A percentile compares a stretch with the other conserved stretches of the same genome.
These are phyloP conservation scores for Monosporascus sp. DNA, from an alignment of 2,329 filamentous ascomycete species.

Conservation along the genomic window DNA sequence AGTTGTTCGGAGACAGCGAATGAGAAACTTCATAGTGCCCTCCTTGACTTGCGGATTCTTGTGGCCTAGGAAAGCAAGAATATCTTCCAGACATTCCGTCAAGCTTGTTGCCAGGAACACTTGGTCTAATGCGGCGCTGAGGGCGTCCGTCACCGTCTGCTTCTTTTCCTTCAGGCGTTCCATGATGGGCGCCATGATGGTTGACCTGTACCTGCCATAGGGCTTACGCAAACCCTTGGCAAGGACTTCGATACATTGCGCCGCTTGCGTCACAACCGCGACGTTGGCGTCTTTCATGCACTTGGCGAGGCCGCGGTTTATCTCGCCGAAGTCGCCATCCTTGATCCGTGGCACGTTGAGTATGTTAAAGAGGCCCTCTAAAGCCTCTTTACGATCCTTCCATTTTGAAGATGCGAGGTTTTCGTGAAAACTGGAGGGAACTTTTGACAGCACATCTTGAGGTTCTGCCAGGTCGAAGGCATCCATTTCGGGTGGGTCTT, in stretches of 20 bases:
- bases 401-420: constrained; percentile 86
- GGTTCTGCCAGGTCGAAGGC: constrained; percentile 78
- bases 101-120: constrained; percentile 62
- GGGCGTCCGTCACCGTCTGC: constrained; percentile 76
- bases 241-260: constrained; percentile 84
- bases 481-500: constrained; percentile 69
- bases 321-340: constrained; percentile 80
- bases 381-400: constrained; percentile 94
- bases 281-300: constrained; percentile 99
- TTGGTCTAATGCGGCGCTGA: constrained; percentile 76
- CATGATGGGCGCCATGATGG: constrained; percentile 83
- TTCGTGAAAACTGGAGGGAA: constrained; percentile 78
- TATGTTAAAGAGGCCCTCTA: constrained; percentile 72
- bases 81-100: constrained; percentile 87
- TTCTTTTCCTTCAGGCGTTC: constrained; percentile 99
- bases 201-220: constrained; percentile 75
- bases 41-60: constrained; percentile 99
- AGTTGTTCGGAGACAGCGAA: constrained; percentile 78
- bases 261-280: constrained; percentile 86
- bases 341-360: constrained; percentile 88
- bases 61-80: constrained; percentile 74
- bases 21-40: constrained; percentile 88
- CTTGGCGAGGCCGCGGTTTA: constrained; percentile 80
- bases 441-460: constrained; percentile 75
- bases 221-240: constrained; percentile 76